Conservation (phyloP, 345 rosid species). For the Murraya koenigii region DNA sequence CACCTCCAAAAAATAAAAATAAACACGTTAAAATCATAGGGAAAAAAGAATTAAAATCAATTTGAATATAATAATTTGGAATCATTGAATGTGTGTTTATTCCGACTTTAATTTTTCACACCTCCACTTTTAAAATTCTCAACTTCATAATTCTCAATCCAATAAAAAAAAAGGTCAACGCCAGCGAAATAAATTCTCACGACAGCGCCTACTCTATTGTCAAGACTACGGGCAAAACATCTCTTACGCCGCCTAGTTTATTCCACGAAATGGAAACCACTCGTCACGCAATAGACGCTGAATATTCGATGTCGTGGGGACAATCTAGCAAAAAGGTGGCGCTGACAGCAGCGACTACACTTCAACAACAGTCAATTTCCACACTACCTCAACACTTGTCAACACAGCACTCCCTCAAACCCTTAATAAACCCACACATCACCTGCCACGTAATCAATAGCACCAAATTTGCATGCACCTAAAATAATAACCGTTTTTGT, state of each 20-base stretch:
- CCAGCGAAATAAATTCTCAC: neutral
- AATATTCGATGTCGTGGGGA: constrained; percentile 19
- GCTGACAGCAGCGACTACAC: constrained; percentile 5
- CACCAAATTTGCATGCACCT: neutral
- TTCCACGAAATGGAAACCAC: neutral
- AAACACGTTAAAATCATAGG: no score
- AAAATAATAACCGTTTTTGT: no score
- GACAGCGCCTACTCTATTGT: no score
- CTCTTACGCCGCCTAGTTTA: neutral
- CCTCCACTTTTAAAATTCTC: no score
- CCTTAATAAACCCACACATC: neutral
- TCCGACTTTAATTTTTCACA: no score
- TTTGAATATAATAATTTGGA: neutral
- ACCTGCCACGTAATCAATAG: neutral
- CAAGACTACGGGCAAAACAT: neutral
- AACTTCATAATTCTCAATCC: no score
- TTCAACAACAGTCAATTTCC: constrained; percentile 2
- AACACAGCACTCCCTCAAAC: neutral
- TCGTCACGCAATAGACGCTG: constrained; percentile 1
- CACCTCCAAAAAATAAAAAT: no score
- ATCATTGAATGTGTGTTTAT: no score
- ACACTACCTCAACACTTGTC: neutral
- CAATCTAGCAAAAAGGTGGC: constrained; percentile 20
- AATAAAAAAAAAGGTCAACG: no score
- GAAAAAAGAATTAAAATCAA: no score